Base-by-base conservation (phyloP, 306 rosid genomes). In the Prunus mira region DNA sequence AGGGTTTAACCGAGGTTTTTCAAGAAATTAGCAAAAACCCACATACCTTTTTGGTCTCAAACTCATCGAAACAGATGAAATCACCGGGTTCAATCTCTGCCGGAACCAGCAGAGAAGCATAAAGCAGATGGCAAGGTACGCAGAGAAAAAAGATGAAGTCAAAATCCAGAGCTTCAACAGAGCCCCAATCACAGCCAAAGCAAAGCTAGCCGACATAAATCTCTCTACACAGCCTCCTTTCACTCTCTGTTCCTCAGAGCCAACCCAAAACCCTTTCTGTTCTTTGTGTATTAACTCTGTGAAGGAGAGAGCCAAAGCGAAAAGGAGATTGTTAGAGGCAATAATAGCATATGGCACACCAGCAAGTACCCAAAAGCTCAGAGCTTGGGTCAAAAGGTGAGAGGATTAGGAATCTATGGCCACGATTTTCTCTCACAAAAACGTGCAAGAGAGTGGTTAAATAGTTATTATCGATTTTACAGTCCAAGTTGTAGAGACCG, bases 181-280 rank as follows among this genome's bases (percentile, higher is more conserved):
- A 93, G 93, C 91, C 84, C 94, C 88, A 85, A 86, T 80, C 69
- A 86, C 69, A 75, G 63, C 84, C 91, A 85, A 80, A 75, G 71
- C 83, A 86, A 88, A 89, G 65, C 78, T 76, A 91, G 92, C 93
- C 91, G 93, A 89, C 98, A 94, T 94, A 92, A 90, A 92, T 89
- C 82, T 46, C 76, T 12, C 82, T 45, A 67, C 55, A 70, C 77
- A 30, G 65, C 79, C 86, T 81, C 80, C 79, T 64, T 25, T 76
- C 22, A 43, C 58, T 73, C 73, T 46, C 76, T 28, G 17, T 55
- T 78, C 77, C 84, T 72, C 78, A 46, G 41, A 24, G 32, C 20
- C 30, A 65, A 28, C 17, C 60, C 45, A 7, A 69, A 67, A 12
- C 80, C 51, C 24, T 28, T 17, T 17, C 58, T 3, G 45, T 9